These are phyloP conservation scores for Lepidium aucheri DNA, from an alignment of 345 rosid species.

Conservation along the genomic window DNA sequence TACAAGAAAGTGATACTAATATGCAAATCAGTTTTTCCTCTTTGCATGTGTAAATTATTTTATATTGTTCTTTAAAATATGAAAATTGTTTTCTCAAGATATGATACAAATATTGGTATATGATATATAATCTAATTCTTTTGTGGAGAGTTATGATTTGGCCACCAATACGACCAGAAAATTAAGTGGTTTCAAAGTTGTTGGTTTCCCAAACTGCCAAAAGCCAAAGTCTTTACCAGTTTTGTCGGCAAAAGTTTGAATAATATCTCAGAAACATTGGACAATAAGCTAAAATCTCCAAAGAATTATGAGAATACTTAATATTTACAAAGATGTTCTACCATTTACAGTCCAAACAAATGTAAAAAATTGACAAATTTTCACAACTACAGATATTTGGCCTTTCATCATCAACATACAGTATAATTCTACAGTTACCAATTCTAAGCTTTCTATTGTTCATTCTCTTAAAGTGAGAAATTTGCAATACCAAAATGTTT, in stretches of 20 bases:
- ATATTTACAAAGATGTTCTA: conserved; percentile 23
- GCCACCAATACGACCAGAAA: conserved; percentile 4
- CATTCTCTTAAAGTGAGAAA: conserved; percentile 14
- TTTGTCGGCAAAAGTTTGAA: background rate
- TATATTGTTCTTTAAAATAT: background rate
- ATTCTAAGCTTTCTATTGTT: conserved; percentile 6
- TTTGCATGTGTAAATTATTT: too few species aligned
- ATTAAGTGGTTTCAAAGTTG: conserved; percentile 3
- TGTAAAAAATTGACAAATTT: background rate
- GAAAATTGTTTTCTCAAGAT: background rate
- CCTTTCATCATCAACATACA: background rate
- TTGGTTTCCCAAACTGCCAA: background rate
- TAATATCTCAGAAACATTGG: background rate
- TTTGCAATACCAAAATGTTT: background rate
- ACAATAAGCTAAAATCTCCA: background rate
- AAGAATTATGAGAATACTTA: conserved; percentile 6
- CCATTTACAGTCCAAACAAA: conserved; percentile 14
- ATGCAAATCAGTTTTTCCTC: background rate
- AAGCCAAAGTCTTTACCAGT: too few species aligned
- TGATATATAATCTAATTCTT: background rate
- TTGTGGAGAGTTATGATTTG: background rate
- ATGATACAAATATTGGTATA: background rate
- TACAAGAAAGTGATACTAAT: background rate
- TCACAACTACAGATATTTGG: background rate
- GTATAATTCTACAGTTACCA: conserved; percentile 10